Evolutionary conservation across 768 basidiomycete species (phyloP), one percentile per base, ranked within the genome.

Genomic region (Boletus vinaceobasis): DNA sequence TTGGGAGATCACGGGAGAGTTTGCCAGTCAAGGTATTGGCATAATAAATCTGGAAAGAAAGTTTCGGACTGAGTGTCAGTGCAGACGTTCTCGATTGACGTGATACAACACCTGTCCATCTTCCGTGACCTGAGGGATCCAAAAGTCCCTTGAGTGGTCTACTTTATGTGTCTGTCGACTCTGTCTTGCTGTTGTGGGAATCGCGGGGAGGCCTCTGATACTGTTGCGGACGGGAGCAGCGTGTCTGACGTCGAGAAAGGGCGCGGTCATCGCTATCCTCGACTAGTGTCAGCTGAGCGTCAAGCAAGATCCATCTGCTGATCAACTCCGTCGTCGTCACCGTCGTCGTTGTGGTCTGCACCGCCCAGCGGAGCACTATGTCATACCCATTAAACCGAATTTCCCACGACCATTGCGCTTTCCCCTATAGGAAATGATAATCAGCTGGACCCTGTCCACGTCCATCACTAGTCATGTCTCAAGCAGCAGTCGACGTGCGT

Each of bases 1-100:
- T 75, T 15, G 94, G 94, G 17, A 95, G 74, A 65, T 97, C 91
- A 60, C 86, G 81, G 19, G 93, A 85, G 26, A 81, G 83, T 64
- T 86, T 80, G 23, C 89, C 89, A 0, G 89, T 92, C 62, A 87
- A 73, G 3, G 91, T 91, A 65, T 98, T 98, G 60, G 88, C 83
- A 73, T 97, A 98, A 75, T 85, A 95, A 65, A 98, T 93, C 94
- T 97, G 51, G 36, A 31, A 23, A 3, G 14, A 5, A 21, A 14
- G 14, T 35, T 57, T 27, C 32, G 32, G 21, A 31, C 9, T 26
- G 21, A n/a, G 29, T 5, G n/a, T 43, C 48, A 46, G 10, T 15
- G 31, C 36, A 33, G 26, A 61, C 48, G 31, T 9, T 40, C 10
- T 17, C 21, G 23, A 32, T 5, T 38, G 53, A 56, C 52, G 52